phyloP scores from a whole-genome alignment of 1,284 basidiomycete species.

The Trametes pubescens region DNA sequence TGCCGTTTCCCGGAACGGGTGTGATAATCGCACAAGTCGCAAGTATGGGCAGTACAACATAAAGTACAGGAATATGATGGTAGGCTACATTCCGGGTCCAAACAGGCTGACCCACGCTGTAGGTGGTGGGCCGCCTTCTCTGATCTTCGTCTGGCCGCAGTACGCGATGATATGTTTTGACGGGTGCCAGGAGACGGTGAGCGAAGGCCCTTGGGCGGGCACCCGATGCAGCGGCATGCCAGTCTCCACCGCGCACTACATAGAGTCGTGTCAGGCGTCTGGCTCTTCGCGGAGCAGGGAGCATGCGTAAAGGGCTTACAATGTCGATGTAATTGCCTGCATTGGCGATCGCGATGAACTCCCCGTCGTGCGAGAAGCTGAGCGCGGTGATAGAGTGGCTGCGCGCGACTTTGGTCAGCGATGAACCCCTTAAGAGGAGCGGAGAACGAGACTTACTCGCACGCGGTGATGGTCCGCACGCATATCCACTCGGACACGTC shows the following conservation, averaged over 20 bases:
- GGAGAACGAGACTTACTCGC: constrained; percentile 65
- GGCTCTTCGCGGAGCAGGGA: too few relatives aligned
- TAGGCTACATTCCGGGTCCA: constrained; percentile 55
- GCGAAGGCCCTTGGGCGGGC: constrained; percentile 66
- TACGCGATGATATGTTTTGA: constrained; percentile 80
- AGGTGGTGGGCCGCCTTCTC: constrained; percentile 68
- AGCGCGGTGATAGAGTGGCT: constrained; percentile 77
- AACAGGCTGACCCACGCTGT: constrained; percentile 74
- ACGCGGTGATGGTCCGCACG: constrained; percentile 73
- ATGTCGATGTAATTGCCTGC: constrained; percentile 80
- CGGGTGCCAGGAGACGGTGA: constrained; percentile 81
- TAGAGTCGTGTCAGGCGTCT: neutral
- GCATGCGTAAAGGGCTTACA: constrained; percentile 55
- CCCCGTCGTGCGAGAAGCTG: constrained; percentile 84
- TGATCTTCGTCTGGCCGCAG: constrained; percentile 72
- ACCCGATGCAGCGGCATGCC: constrained; percentile 74
- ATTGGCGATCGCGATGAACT: constrained; percentile 79
- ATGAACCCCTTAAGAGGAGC: neutral
- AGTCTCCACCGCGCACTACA: constrained; percentile 78
- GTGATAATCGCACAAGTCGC: too few relatives aligned
- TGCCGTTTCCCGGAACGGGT: too few relatives aligned
- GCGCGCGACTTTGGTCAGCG: constrained; percentile 11
- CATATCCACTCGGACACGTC: constrained; percentile 82
- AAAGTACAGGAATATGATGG: neutral
- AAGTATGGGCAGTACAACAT: neutral